Percentiles rank a stretch among this genome's conserved stretches.
Conservation (phyloP, 768 basidiomycete species). For the Agrocybe pediades region DNA sequence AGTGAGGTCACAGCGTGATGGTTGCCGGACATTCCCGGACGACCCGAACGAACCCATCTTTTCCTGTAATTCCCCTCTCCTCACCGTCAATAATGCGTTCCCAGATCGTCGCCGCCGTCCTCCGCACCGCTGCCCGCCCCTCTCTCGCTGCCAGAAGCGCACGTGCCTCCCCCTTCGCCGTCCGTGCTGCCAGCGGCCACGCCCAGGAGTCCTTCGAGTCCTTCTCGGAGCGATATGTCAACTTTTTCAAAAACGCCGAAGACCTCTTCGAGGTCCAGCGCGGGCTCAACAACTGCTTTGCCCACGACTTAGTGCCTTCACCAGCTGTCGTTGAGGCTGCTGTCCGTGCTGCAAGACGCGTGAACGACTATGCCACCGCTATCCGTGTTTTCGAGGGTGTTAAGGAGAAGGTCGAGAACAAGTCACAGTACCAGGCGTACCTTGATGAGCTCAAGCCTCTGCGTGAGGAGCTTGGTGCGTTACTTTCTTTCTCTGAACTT, state of each 20-base stretch:
- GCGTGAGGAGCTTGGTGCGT: slow-evolving; percentile 87
- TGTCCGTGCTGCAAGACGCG: slow-evolving; percentile 82
- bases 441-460: slow-evolving; percentile 87
- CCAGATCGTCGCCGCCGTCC: slow-evolving; percentile 60
- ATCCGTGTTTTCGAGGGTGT: slow-evolving; percentile 96
- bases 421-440: slow-evolving; percentile 91
- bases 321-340: slow-evolving; percentile 86
- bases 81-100: slow-evolving; percentile 49
- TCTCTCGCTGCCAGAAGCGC: slow-evolving; percentile 35
- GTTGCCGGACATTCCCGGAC: slow-evolving; percentile 29
- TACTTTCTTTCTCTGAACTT: not conserved
- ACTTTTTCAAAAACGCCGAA: slow-evolving; percentile 89
- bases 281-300: slow-evolving; percentile 99
- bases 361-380: slow-evolving; percentile 97
- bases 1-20: slow-evolving; percentile 11
- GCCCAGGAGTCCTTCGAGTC: slow-evolving; percentile 91
- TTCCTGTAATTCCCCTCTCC: slow-evolving; percentile 16
- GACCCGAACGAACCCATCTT: slow-evolving; percentile 30
- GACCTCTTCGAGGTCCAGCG: slow-evolving; percentile 99
- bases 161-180: slow-evolving; percentile 42
- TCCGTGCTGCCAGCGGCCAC: slow-evolving; percentile 59
- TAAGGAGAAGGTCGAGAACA: slow-evolving; percentile 97
- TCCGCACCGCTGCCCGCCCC: slow-evolving; percentile 62
- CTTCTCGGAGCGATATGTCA: slow-evolving; percentile 92
- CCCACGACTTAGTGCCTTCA: slow-evolving; percentile 93